Evolutionary conservation across 768 basidiomycete genomes (phyloP).

Genomic region (Asterophora lycoperdoides): DNA sequence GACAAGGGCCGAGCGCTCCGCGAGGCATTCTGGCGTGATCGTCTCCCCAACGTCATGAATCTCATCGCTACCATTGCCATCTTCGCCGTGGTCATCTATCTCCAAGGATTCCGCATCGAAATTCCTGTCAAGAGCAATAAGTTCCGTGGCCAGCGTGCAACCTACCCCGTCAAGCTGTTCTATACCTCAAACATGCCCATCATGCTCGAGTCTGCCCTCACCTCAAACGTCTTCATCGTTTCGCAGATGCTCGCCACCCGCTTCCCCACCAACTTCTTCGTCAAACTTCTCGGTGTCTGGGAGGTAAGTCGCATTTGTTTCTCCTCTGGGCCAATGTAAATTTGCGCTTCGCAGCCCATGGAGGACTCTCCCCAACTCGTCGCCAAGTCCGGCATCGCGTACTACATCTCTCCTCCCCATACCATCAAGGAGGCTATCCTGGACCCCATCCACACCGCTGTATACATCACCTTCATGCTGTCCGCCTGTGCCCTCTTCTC

Average conservation of each 20-base stretch:
- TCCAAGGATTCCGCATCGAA: constrained; percentile 98
- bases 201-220: constrained; percentile 94
- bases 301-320: constrained; percentile 57
- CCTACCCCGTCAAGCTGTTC: constrained; percentile 97
- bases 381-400: constrained; percentile 87
- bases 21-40: constrained; percentile 97
- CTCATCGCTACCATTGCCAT: constrained; percentile 87
- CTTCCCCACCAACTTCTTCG: constrained; percentile 89
- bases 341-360: constrained; percentile 57
- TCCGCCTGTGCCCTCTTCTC: constrained; percentile 95
- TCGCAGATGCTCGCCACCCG: constrained; percentile 91
- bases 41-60: constrained; percentile 98
- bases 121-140: constrained; percentile 97
- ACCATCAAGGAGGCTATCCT: constrained; percentile 82
- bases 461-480: constrained; percentile 92
- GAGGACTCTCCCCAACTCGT: constrained; percentile 92
- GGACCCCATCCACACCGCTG: constrained; percentile 89
- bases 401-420: constrained; percentile 98
- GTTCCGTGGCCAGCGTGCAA: constrained; percentile 93
- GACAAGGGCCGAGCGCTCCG: constrained; percentile 96
- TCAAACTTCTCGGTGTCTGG: constrained; percentile 93
- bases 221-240: constrained; percentile 92
- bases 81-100: constrained; percentile 94
- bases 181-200: constrained; percentile 99
- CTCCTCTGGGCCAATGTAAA: neutral